Evolutionary conservation across 495 filamentous ascomycete genomes (phyloP).

Genomic region (Geopyxis carbonaria): DNA sequence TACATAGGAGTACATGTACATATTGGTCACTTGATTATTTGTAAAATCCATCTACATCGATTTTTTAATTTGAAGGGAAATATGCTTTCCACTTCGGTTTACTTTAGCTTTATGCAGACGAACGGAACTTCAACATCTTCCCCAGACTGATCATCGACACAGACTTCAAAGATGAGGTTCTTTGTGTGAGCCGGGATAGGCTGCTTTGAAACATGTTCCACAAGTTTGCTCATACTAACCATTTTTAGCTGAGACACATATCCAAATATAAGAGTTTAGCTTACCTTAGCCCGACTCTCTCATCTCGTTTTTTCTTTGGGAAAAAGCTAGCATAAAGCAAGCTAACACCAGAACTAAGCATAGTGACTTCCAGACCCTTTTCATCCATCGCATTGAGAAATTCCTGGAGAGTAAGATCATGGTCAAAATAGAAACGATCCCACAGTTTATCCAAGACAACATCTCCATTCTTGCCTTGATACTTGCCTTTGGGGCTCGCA

Average conservation of each 20-base stretch:
- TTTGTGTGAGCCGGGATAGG: conserved; percentile 76
- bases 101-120: conserved; percentile 63
- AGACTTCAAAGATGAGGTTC: conserved; percentile 93
- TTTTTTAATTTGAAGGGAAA: too few relatives aligned
- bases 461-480: conserved; percentile 52
- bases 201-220: conserved; percentile 82
- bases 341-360: conserved; percentile 93
- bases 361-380: conserved; percentile 66
- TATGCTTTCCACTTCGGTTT: background rate
- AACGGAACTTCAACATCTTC: conserved; percentile 97
- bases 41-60: too few relatives aligned
- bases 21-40: too few relatives aligned
- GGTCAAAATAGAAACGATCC: conserved; percentile 84
- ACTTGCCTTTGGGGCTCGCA: conserved; percentile 76
- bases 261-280: conserved; percentile 20
- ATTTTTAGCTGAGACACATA: conserved; percentile 19
- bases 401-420: conserved; percentile 62
- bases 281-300: conserved; percentile 51
- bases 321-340: conserved; percentile 95
- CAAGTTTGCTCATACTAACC: conserved; percentile 64
- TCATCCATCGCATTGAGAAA: conserved; percentile 65
- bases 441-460: conserved; percentile 87
- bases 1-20: too few relatives aligned
- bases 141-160: conserved; percentile 71
- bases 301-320: conserved; percentile 71